Percentiles rank a stretch among this genome's conserved stretches.
Conservation (phyloP, 306 rosid species). For the Prosopis cineraria region DNA sequence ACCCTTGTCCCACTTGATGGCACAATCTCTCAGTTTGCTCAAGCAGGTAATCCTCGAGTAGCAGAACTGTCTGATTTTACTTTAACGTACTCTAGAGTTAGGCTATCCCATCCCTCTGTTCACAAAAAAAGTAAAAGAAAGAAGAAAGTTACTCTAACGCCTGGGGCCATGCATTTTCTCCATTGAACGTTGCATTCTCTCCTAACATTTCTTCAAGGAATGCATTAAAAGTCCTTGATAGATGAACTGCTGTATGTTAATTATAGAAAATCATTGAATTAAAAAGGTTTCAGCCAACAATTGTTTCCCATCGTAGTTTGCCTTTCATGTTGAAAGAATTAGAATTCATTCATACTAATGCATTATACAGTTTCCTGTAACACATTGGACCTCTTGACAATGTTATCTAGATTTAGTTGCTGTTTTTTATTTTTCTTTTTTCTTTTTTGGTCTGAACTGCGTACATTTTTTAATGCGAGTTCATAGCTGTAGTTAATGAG, state of each 20-base stretch:
- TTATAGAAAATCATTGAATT: not conserved
- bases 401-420: not conserved
- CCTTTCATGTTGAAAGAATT: not conserved
- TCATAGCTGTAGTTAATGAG: constrained; percentile 1
- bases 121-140: not conserved
- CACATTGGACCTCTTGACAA: constrained; percentile 8
- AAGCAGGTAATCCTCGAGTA: constrained; percentile 58
- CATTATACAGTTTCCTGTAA: constrained; percentile 17
- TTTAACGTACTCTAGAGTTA: not conserved
- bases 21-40: constrained; percentile 55
- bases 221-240: not conserved
- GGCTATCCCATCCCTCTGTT: not conserved
- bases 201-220: constrained; percentile 15
- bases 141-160: not conserved
- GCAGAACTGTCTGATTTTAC: constrained; percentile 21
- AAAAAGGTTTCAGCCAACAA: constrained; percentile 17
- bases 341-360: not conserved
- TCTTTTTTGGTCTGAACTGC: not conserved
- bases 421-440: not conserved
- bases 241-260: constrained; percentile 9
- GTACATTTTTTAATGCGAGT: not conserved
- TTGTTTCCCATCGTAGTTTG: not conserved
- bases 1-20: constrained; percentile 48
- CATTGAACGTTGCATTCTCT: constrained; percentile 14
- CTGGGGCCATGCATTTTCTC: constrained; percentile 13